A percentile compares a stretch with the other conserved stretches of the same genome.
phyloP scores from a whole-genome alignment of 495 filamentous ascomycete species.

The Penicilliopsis zonata region DNA sequence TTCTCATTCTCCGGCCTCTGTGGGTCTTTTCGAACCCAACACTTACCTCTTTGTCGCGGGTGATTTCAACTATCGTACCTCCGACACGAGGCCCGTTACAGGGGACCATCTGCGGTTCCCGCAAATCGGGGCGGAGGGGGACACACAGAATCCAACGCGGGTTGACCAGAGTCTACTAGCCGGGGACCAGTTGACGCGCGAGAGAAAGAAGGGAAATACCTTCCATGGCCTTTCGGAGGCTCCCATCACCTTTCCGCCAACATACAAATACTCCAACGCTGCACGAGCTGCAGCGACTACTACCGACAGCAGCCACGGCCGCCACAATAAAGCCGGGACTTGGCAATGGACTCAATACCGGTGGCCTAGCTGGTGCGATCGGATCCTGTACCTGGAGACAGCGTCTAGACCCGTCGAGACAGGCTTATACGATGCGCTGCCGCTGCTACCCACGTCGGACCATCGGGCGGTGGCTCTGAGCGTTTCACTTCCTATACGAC shows the following conservation, averaged over 20 bases:
- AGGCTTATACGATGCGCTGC: conserved; percentile 57
- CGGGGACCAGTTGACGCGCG: conserved; percentile 65
- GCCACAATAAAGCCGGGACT: no score
- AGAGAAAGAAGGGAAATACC: conserved; percentile 49
- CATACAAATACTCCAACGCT: conserved; percentile 65
- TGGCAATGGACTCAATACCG: conserved; percentile 72
- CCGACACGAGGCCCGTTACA: conserved; percentile 41
- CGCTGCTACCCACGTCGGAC: conserved; percentile 65
- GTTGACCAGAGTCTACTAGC: conserved; percentile 51
- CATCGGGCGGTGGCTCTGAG: conserved; percentile 71
- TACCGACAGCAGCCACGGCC: conserved; percentile 14
- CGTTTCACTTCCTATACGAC: conserved; percentile 40
- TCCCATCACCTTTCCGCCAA: conserved; percentile 70
- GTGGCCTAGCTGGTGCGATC: conserved; percentile 91
- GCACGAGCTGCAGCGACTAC: conserved; percentile 25
- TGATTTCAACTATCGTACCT: conserved; percentile 91
- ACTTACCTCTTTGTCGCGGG: conserved; percentile 78
- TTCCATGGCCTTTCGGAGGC: conserved; percentile 69
- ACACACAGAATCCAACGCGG: conserved; percentile 38
- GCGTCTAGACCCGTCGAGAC: conserved; percentile 27
- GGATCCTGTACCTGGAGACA: conserved; percentile 66
- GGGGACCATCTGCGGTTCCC: conserved; percentile 44
- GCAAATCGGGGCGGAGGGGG: conserved; percentile 38
- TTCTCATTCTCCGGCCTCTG: conserved; percentile 7
- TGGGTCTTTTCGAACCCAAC: conserved; percentile 55